Base-by-base conservation (phyloP, 31 red algal genomes). In the Porphyra umbilicalis region DNA sequence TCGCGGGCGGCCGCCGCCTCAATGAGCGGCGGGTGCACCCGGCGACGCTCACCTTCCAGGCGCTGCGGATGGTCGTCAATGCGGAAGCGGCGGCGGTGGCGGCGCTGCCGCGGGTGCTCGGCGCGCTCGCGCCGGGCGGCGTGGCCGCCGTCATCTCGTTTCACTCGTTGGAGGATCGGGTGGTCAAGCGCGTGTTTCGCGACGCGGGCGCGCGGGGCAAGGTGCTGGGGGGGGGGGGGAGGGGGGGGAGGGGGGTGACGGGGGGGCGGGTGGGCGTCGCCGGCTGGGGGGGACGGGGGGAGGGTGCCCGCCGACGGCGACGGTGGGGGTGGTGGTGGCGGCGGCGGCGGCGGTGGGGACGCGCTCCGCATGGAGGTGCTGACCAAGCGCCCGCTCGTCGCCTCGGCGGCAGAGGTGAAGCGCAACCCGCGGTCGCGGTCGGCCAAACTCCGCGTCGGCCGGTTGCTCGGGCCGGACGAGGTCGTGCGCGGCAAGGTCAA, bases 51-150 rank as follows among this genome's bases (percentile, higher is more conserved):
- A 88, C 87, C 68, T 98, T 98, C 84, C 96, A 98, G 81, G 92
- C 96, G 37, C 78, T 98, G 57, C 96, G 96, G 76, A 94, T 98
- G 34, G 88, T 76, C 20, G 93, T 95, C 75, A 98, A 98, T 90
- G 82, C 80, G 67, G 96, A 98, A 80, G 33, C 93, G 42, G 83
- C 81, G 1, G 79, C 80, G 74, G 57, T 71, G 25, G 57, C 57
- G 57, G 57, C 57, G 57, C 57, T 71, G 20, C 57, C 57, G 57
- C 57, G 57, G 57, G 34, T 90, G 68, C 75, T 98, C n/a, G 46
- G 38, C 34, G 35, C 20, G 6, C 42, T 76, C 35, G 67, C 84
- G 31, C 87, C 88, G 38, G 76, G 74, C n/a, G 96, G 93, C 38
- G 75, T 87, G 10, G 18, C 90, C n/a, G 92, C 75, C 14, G 88